Percentiles rank a stretch among this genome's conserved stretches.
These are phyloP conservation scores for Rhinocladiella similis DNA, from an alignment of 2,329 filamentous ascomycete species.

Conservation along the genomic window DNA sequence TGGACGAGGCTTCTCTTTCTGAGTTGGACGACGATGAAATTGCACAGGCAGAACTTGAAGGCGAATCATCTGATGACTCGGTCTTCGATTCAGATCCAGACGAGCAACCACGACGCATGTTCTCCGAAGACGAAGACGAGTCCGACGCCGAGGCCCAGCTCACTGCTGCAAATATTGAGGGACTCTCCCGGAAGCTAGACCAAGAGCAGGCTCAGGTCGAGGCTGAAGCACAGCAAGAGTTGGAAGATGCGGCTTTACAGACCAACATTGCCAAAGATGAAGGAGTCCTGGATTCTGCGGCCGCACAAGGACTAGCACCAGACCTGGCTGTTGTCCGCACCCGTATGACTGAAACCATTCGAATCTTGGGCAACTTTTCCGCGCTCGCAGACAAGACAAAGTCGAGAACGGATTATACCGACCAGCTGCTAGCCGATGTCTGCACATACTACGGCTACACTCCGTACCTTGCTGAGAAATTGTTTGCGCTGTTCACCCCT, in stretches of 20 bases:
- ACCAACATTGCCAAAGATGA: slow-evolving; percentile 87
- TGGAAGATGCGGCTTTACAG: slow-evolving; percentile 81
- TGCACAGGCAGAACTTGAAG: slow-evolving; percentile 33
- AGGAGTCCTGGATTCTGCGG: slow-evolving; percentile 61
- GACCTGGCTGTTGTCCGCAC: slow-evolving; percentile 86
- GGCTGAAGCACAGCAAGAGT: slow-evolving; percentile 78
- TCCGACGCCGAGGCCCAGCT: slow-evolving; percentile 86
- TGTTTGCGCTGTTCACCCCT: slow-evolving; percentile 87
- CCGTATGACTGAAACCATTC: slow-evolving; percentile 88
- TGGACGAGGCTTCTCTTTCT: slow-evolving; percentile 39
- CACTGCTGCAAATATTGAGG: slow-evolving; percentile 94
- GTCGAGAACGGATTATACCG: slow-evolving; percentile 83
- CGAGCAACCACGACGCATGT: slow-evolving; percentile 66
- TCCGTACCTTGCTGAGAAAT: slow-evolving; percentile 90
- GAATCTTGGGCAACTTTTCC: slow-evolving; percentile 84
- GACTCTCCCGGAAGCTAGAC: slow-evolving; percentile 83
- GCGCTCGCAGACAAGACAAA: slow-evolving; percentile 77
- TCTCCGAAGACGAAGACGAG: slow-evolving; percentile 91
- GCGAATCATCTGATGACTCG: slow-evolving; percentile 55
- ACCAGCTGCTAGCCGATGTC: slow-evolving; percentile 84
- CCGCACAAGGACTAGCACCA: slow-evolving; percentile 71
- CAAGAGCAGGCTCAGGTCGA: slow-evolving; percentile 73
- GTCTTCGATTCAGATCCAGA: slow-evolving; percentile 71
- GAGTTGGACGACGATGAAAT: slow-evolving; percentile 29
- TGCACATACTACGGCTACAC: slow-evolving; percentile 98